Percentiles rank a stretch among this genome's conserved stretches.
phyloP scores from a whole-genome alignment of 2,329 filamentous ascomycete species.

The Colletotrichum phormii region DNA sequence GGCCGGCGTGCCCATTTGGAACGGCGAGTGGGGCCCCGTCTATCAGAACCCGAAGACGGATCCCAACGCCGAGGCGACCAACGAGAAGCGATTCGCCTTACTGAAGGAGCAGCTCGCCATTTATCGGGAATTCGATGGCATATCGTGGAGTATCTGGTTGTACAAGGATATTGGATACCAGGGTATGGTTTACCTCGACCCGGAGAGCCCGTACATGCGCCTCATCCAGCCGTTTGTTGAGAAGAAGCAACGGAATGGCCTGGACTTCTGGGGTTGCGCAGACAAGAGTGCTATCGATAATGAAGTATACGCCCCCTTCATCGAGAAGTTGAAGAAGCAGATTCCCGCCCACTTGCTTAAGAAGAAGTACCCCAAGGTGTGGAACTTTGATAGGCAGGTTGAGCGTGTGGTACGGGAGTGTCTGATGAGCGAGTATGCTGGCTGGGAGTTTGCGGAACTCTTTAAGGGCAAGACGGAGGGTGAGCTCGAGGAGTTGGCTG shows the following conservation, averaged over 20 bases:
- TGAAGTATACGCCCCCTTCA: constrained; percentile 54
- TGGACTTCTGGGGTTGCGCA: constrained; percentile 65
- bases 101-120: constrained; percentile 54
- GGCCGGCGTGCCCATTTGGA: constrained; percentile 57
- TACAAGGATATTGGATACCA: constrained; percentile 69
- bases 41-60: constrained; percentile 56
- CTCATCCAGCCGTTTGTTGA: constrained; percentile 63
- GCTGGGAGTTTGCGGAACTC: constrained; percentile 65
- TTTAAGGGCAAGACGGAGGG: constrained; percentile 62
- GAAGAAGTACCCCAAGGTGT: constrained; percentile 59
- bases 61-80: constrained; percentile 49
- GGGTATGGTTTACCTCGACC: constrained; percentile 64
- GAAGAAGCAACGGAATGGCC: constrained; percentile 64
- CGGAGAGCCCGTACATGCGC: constrained; percentile 60
- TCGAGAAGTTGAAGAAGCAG: constrained; percentile 54
- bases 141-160: constrained; percentile 70
- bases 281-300: constrained; percentile 43
- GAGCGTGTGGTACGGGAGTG: constrained; percentile 54
- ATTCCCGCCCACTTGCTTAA: constrained; percentile 55
- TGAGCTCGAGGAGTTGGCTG: constrained; percentile 65
- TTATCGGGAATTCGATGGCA: constrained; percentile 49
- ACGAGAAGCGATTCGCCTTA: constrained; percentile 54
- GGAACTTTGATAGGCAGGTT: constrained; percentile 63
- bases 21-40: constrained; percentile 64
- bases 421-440: constrained; percentile 60